A percentile compares a stretch with the other conserved stretches of the same genome.
Evolutionary conservation across 257 asterid species (phyloP).

Genomic region (Lavandula angustifolia): DNA sequence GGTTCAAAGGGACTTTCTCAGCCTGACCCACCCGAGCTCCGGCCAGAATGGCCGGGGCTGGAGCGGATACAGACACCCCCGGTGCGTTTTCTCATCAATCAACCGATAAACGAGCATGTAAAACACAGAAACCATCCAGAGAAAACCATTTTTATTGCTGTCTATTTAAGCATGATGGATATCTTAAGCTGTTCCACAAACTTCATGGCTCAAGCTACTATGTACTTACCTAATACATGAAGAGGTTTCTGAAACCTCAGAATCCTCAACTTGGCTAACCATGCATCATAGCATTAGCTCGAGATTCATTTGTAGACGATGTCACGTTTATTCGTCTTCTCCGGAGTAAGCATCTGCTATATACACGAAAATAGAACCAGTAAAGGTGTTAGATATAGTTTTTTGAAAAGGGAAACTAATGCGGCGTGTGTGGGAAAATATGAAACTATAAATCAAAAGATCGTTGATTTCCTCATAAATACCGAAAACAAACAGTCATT

Average conservation of each 20-base stretch:
- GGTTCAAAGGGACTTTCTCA: slow-evolving; percentile 99
- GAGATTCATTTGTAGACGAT: slow-evolving; percentile 18
- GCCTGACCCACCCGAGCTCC: slow-evolving; percentile 57
- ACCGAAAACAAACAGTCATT: no score
- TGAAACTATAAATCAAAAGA: no score
- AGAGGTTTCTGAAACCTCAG: slow-evolving; percentile 37
- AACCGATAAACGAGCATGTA: slow-evolving; percentile 28
- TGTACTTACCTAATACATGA: slow-evolving; percentile 57
- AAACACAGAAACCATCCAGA: slow-evolving; percentile 26
- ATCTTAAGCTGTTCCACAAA: slow-evolving; percentile 37
- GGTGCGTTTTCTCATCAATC: slow-evolving; percentile 81
- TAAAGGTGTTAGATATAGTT: slow-evolving; percentile 1
- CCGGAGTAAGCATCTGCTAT: slow-evolving; percentile 33
- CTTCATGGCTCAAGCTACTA: slow-evolving; percentile 38
- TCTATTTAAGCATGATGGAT: slow-evolving; percentile 28
- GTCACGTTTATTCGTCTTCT: slow-evolving; percentile 26
- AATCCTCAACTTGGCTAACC: slow-evolving; percentile 28
- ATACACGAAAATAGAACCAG: slow-evolving; percentile 2
- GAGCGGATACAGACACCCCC: slow-evolving; percentile 86
- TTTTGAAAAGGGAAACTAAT: neutral
- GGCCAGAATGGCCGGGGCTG: slow-evolving; percentile 38
- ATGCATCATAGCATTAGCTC: slow-evolving; percentile 33
- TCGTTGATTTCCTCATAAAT: no score
- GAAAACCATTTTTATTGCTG: slow-evolving; percentile 19
- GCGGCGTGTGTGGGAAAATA: no score